A percentile compares a stretch with the other conserved stretches of the same genome.
phyloP scores from a whole-genome alignment of 805 yeast genomes.

The Candida ortonii region DNA sequence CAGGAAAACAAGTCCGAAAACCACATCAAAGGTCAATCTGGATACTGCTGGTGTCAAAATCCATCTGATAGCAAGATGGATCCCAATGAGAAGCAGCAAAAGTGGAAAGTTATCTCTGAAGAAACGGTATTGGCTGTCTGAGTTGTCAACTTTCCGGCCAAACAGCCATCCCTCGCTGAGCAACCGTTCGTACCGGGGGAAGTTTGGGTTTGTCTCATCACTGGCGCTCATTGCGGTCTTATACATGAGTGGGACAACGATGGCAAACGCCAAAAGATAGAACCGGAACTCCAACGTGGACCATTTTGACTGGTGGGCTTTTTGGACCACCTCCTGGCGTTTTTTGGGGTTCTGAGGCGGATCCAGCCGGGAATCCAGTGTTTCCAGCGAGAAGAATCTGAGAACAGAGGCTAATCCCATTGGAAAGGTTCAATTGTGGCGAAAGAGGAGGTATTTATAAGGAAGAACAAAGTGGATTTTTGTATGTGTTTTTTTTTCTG shows the following conservation, averaged over 20 bases:
- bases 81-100: constrained; percentile 49
- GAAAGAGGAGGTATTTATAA: too few relatives aligned
- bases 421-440: too few relatives aligned
- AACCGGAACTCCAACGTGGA: constrained; percentile 67
- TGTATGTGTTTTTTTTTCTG: too few relatives aligned
- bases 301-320: constrained; percentile 59
- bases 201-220: constrained; percentile 71
- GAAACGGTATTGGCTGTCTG: constrained; percentile 85
- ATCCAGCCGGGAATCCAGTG: constrained; percentile 49
- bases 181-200: constrained; percentile 54
- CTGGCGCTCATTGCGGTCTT: constrained; percentile 80
- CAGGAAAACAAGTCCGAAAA: constrained; percentile 67
- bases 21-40: constrained; percentile 67
- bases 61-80: constrained; percentile 55
- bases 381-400: constrained; percentile 47
- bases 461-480: too few relatives aligned
- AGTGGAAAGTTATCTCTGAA: constrained; percentile 77
- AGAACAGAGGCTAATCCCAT: constrained; percentile 14
- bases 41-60: constrained; percentile 26
- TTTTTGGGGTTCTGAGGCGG: constrained; percentile 37
- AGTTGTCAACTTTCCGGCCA: constrained; percentile 88
- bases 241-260: constrained; percentile 80
- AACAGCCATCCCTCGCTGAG: constrained; percentile 84
- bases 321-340: constrained; percentile 32
- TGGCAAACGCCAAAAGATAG: constrained; percentile 58